A percentile compares a stretch with the other conserved stretches of the same genome.
phyloP scores from a whole-genome alignment of 768 basidiomycete species.

The Rubroboletus pulcherrimus region DNA sequence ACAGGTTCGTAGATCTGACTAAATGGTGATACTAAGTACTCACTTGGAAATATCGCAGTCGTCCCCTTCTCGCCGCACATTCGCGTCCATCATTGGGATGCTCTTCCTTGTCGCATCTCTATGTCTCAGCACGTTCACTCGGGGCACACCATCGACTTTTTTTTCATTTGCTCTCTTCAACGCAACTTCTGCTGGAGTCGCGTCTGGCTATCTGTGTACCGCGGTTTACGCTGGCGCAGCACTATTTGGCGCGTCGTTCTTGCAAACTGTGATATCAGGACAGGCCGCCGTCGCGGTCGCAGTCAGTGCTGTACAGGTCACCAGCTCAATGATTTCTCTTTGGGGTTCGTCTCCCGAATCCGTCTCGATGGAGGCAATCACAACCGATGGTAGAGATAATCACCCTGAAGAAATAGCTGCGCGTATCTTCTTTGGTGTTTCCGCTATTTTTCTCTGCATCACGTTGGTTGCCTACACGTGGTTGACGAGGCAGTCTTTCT shows the following conservation, averaged over 20 bases:
- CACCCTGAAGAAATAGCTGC: conserved; percentile 66
- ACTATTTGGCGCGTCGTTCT: conserved; percentile 66
- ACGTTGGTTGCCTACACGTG: conserved; percentile 53
- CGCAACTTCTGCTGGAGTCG: conserved; percentile 53
- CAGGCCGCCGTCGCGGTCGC: conserved; percentile 84
- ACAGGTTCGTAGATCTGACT: conserved; percentile 43
- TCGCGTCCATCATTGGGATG: conserved; percentile 47
- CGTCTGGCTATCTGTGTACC: conserved; percentile 74
- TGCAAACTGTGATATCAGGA: conserved; percentile 77
- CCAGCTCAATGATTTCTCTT: conserved; percentile 58
- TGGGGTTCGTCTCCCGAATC: conserved; percentile 38
- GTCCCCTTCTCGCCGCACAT: conserved; percentile 56
- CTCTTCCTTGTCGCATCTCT: conserved; percentile 54
- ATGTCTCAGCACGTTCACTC: conserved; percentile 62
- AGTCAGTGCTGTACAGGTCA: conserved; percentile 72
- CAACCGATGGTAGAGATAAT: conserved; percentile 29
- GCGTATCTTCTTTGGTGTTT: conserved; percentile 68
- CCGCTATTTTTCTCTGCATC: conserved; percentile 58
- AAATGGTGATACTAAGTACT: neutral
- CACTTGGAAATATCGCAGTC: conserved; percentile 38
- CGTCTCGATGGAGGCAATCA: conserved; percentile 11
- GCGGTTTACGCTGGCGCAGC: conserved; percentile 79
- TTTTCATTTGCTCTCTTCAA: conserved; percentile 63
- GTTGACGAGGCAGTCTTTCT: conserved; percentile 57
- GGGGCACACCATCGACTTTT: conserved; percentile 51